Conservation (phyloP, 139 green algal genomes). For the Volvox africanus region DNA sequence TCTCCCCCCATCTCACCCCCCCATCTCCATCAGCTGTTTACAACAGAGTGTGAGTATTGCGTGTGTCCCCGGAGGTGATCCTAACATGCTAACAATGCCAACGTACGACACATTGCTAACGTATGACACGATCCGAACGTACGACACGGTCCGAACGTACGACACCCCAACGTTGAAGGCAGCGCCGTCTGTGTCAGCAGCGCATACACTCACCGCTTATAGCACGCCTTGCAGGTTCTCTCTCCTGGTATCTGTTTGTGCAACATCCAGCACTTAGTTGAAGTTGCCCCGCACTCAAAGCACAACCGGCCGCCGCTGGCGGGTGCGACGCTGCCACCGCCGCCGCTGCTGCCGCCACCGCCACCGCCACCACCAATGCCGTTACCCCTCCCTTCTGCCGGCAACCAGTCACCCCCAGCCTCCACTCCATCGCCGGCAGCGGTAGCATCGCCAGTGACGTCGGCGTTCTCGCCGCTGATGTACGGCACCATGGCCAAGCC, state of each 20-base stretch:
- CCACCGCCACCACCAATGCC: not conserved
- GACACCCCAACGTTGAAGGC: too few relatives aligned
- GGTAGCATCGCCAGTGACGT: not conserved
- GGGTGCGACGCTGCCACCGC: not conserved
- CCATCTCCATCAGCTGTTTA: too few relatives aligned
- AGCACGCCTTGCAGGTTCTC: constrained; percentile 43
- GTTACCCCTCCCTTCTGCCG: too few relatives aligned
- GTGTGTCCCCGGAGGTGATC: too few relatives aligned
- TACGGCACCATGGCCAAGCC: not conserved
- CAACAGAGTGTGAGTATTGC: too few relatives aligned
- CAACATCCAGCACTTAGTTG: constrained; percentile 42
- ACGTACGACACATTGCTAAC: too few relatives aligned
- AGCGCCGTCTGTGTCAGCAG: too few relatives aligned
- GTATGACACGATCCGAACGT: too few relatives aligned
- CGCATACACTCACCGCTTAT: constrained; percentile 28
- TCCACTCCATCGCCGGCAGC: not conserved
- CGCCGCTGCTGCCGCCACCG: not conserved
- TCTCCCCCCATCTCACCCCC: too few relatives aligned
- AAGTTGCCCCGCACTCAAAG: constrained; percentile 33
- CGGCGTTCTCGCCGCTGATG: not conserved
- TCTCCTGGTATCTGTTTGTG: constrained; percentile 7
- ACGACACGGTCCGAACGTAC: too few relatives aligned
- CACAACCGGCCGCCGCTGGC: not conserved
- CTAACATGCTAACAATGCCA: too few relatives aligned
- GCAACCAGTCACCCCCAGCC: not conserved